Evolutionary conservation across 345 rosid species (phyloP).

Genomic region (Stellera chamaejasme): DNA sequence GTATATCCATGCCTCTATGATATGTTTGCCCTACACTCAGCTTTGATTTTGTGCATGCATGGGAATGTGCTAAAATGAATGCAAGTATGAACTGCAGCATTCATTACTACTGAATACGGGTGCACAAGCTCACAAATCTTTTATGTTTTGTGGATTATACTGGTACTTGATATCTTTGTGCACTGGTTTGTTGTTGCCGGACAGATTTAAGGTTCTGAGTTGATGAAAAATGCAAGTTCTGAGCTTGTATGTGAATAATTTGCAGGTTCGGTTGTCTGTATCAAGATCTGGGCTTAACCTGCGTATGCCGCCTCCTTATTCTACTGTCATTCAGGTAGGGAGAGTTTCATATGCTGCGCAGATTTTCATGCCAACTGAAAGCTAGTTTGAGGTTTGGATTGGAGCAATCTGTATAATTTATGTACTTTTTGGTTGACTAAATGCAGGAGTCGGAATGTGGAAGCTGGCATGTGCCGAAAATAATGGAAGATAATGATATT

Average conservation of each 20-base stretch:
- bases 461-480: slow-evolving; percentile 73
- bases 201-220: neutral
- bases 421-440: neutral
- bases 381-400: neutral
- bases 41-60: too few species aligned
- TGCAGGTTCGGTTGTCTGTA: slow-evolving; percentile 64
- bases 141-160: neutral
- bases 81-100: too few species aligned
- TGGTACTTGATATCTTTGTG: neutral
- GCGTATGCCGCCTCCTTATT: slow-evolving; percentile 93
- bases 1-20: too few species aligned
- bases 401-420: neutral
- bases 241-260: slow-evolving; percentile 3
- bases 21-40: too few species aligned
- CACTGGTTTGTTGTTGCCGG: neutral
- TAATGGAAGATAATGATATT: slow-evolving; percentile 46
- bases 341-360: neutral
- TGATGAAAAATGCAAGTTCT: neutral
- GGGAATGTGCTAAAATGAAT: too few species aligned
- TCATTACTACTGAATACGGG: too few species aligned
- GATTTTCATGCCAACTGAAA: neutral
- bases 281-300: slow-evolving; percentile 39
- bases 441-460: slow-evolving; percentile 87
- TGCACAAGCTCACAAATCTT: neutral
- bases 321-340: slow-evolving; percentile 83